Evolutionary conservation across 257 asterid genomes (phyloP).

Genomic region (Oldenlandia corymbosa): DNA sequence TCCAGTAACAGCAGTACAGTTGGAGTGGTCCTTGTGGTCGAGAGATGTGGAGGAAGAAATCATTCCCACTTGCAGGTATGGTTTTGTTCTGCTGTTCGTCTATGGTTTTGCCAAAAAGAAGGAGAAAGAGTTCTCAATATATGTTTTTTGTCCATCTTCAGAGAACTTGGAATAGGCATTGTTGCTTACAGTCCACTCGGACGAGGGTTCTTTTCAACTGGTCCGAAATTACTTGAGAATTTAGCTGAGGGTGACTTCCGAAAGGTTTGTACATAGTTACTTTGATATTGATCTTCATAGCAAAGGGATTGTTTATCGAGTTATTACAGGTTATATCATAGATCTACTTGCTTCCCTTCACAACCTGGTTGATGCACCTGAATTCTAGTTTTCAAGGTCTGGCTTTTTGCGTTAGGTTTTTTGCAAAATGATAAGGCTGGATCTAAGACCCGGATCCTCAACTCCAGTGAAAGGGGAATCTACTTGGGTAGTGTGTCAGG

Average conservation of each 20-base stretch:
- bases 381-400: not conserved
- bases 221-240: slow-evolving; percentile 32
- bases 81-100: not conserved
- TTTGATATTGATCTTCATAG: not conserved
- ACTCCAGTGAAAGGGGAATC: too few relatives aligned
- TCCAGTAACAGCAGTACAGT: slow-evolving; percentile 62
- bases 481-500: too few relatives aligned
- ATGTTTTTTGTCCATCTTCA: slow-evolving; percentile 10
- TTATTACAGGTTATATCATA: not conserved
- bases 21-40: slow-evolving; percentile 73
- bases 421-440: not conserved
- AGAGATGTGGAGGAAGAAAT: slow-evolving; percentile 62
- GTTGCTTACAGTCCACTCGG: slow-evolving; percentile 55
- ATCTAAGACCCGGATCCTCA: not conserved
- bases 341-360: not conserved
- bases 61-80: slow-evolving; percentile 59
- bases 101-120: not conserved
- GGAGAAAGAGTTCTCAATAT: not conserved
- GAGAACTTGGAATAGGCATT: slow-evolving; percentile 58
- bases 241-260: slow-evolving; percentile 31
- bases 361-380: not conserved
- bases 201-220: slow-evolving; percentile 46
- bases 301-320: not conserved
- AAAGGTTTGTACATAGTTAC: slow-evolving; percentile 13
- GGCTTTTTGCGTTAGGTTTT: too few relatives aligned